Base-by-base conservation (phyloP, 2,329 filamentous ascomycete species). In the Neofusicoccum sp. region DNA sequence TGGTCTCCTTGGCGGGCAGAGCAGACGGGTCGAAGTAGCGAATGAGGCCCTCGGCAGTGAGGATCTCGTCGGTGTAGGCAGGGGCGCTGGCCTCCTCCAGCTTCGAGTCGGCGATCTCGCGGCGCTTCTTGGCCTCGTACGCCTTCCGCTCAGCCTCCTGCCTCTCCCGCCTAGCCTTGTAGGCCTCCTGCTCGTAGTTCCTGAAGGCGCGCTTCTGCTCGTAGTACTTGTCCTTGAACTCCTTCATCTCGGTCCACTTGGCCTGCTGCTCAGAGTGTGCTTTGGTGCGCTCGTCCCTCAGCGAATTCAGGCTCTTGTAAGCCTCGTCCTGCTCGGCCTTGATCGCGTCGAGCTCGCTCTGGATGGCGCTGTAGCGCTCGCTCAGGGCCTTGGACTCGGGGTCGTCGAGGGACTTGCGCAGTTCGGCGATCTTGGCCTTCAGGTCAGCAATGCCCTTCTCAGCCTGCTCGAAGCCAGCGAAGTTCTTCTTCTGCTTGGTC, bases 21-120 rank as follows among this genome's bases (percentile, higher is more conserved):
- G 81, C 79, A 64, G 87, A 85, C 1, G 94, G 94, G 77, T 98
- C 93, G 69, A 98, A 94, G 84, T 94, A 94, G 69, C 89, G 88
- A 70, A 98, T 91, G 49, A 99, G 84, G 75, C 88, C 90, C 80
- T 95, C 91, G 66, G 92, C 91, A 60, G 90, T 90, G 71, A 93
- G 86, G 73, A 99, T 97, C 81, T 99, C 93, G 71, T 97, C 92
- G 50, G 92, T 84, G 83, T 92, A 99, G 59, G 95, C 95, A 14
- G 90, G 93, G 71, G 92, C 89, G 74, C 88, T 91, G 70, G 92
- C 92, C 73, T 94, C 90, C 71, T 89, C 88, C 44, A 96, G 87
- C 77, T 91, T 84, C 76, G 88, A 85, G 78, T 91, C 85, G 61
- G 91, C 92, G 58, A 87, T 85, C 74, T 90, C 88, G 82, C 89